Percentiles rank a stretch among this genome's conserved stretches.
Conservation (phyloP, 2,329 filamentous ascomycete species). For the Stagonosporopsis vannaccii region DNA sequence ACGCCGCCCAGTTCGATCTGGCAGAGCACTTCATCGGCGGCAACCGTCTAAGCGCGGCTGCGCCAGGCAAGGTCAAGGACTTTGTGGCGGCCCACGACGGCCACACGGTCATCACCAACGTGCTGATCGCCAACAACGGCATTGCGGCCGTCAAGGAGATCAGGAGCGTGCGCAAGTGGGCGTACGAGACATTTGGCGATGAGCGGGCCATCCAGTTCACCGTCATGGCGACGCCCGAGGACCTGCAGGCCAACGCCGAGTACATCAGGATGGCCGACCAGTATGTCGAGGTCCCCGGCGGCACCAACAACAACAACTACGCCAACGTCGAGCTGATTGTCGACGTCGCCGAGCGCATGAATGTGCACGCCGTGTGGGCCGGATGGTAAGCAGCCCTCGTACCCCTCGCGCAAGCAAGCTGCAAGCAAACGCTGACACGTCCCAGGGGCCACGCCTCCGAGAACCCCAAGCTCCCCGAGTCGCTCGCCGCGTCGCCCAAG, state of each 20-base stretch:
- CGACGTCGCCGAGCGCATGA: slow-evolving; percentile 97
- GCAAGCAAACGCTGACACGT: slow-evolving; percentile 23
- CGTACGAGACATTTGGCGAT: slow-evolving; percentile 98
- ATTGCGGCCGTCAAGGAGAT: slow-evolving; percentile 99
- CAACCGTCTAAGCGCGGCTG: slow-evolving; percentile 82
- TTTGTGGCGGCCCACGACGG: slow-evolving; percentile 90
- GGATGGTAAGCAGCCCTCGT: slow-evolving; percentile 75
- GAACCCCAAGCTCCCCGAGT: slow-evolving; percentile 97
- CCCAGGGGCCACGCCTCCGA: slow-evolving; percentile 86
- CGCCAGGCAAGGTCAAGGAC: slow-evolving; percentile 90
- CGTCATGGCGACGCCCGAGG: slow-evolving; percentile 98
- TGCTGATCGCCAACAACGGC: slow-evolving; percentile 99
- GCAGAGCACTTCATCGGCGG: slow-evolving; percentile 96
- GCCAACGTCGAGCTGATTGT: slow-evolving; percentile 99
- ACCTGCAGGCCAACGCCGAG: slow-evolving; percentile 95
- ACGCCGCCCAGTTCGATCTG: slow-evolving; percentile 81
- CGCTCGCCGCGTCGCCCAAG: slow-evolving; percentile 92
- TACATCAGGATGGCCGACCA: slow-evolving; percentile 99
- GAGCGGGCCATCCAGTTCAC: slow-evolving; percentile 99
- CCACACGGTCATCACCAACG: slow-evolving; percentile 98
- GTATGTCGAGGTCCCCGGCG: slow-evolving; percentile 98
- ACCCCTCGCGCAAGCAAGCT: too few relatives aligned
- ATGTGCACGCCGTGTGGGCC: slow-evolving; percentile 98
- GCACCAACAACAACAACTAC: slow-evolving; percentile 99
- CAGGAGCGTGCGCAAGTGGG: slow-evolving; percentile 99